Conservation (phyloP, 441 rosid genomes). For the Viola pubescens region DNA sequence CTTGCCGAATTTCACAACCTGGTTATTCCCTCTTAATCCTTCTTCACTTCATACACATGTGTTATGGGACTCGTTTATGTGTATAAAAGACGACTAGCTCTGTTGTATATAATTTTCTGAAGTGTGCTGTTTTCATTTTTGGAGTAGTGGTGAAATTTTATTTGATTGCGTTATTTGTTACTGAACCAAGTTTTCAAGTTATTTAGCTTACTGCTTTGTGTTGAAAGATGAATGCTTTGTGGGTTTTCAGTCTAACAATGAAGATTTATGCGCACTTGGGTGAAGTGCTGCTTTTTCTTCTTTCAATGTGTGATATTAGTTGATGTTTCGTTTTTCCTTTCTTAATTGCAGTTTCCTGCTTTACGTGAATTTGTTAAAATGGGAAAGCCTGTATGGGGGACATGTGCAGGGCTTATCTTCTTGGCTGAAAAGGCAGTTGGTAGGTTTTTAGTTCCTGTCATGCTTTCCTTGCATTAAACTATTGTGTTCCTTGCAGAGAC, state of each 20-base stretch:
- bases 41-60: neutral
- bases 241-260: neutral
- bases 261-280: neutral
- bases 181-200: too few relatives aligned
- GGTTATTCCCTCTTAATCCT: conserved; percentile 26
- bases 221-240: neutral
- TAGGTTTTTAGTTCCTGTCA: conserved; percentile 26
- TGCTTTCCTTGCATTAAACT: neutral
- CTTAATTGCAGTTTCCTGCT: conserved; percentile 62
- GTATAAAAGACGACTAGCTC: neutral
- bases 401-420: conserved; percentile 94
- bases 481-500: neutral
- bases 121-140: neutral
- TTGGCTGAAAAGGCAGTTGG: conserved; percentile 79
- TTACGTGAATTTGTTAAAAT: conserved; percentile 68
- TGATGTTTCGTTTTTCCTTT: neutral
- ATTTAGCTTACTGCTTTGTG: too few relatives aligned
- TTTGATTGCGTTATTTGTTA: too few relatives aligned
- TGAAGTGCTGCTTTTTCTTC: neutral
- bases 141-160: neutral
- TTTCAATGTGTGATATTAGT: neutral
- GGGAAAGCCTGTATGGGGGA: conserved; percentile 98
- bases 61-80: neutral
- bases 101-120: neutral
- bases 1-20: conserved; percentile 83